Base-by-base conservation (phyloP, 257 asterid species). In the Scutellaria minor region DNA sequence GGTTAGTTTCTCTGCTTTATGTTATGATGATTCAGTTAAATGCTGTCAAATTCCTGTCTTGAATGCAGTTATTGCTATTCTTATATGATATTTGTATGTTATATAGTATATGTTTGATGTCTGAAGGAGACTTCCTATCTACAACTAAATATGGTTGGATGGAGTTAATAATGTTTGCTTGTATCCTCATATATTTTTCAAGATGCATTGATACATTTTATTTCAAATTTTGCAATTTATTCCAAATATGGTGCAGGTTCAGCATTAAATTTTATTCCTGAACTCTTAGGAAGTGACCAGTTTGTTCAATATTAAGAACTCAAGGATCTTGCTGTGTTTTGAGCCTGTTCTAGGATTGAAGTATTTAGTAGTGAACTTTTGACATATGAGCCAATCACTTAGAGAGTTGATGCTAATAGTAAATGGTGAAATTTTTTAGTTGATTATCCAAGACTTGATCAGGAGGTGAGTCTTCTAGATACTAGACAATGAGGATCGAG, bases 1-100 rank as follows among this genome's bases (percentile, higher is more conserved):
- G 75, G 87, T 85, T 54, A 71, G 85, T 70, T 42, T 64, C 9
- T 10, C 35, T 77, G 45, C 62, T 57, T 39, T 40, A n/a, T 56
- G 9, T 45, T 22, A 6, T 20, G 22, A 39, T 47, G 14, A 56
- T 65, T 64, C 51, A 60, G 0, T 46, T 58, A 56, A 6, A 7
- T 47, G 71, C 20, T 14, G 57, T 64, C 14, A 39, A 37, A 37
- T 15, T 13, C 1, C 47, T 3, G 27, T 3, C 24, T 61, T 59
- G 46, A 59, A 59, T 37, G 47, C 47, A 37, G 24, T n/a, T 35
- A 12, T 39, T 12, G 0, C 42, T 14, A 39, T 53, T 55, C 15
- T 8, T 45, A 39, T 18, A 18, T 60, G 55, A 13, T 41, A 56
- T 45, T 63, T 64, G 39, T 6, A 3, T 73, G 68, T 20, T 9